These are phyloP conservation scores for Oldenlandia corymbosa DNA, from an alignment of 257 asterid genomes.

Conservation along the genomic window DNA sequence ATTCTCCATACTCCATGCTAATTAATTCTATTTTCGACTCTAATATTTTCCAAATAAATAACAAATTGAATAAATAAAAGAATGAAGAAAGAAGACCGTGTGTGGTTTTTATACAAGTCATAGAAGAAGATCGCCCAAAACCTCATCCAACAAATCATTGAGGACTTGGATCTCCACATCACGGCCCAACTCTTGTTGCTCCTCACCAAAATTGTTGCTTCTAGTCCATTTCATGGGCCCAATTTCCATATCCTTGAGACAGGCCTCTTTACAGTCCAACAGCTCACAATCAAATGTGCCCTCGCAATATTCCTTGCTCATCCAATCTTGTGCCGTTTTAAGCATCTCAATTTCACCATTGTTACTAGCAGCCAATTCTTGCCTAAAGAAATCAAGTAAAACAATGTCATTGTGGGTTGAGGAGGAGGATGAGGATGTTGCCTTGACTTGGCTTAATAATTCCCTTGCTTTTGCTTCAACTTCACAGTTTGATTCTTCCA, in stretches of 20 bases:
- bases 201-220: constrained; percentile 32
- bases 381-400: constrained; percentile 46
- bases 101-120: no score
- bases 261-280: constrained; percentile 35
- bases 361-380: constrained; percentile 27
- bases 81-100: no score
- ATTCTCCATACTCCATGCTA: no score
- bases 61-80: no score
- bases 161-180: constrained; percentile 38
- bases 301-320: constrained; percentile 25
- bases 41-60: no score
- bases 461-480: constrained; percentile 35
- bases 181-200: constrained; percentile 37
- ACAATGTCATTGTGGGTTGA: constrained; percentile 6
- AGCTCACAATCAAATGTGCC: constrained; percentile 49
- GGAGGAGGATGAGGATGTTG: not conserved
- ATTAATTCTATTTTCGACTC: no score
- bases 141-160: constrained; percentile 40
- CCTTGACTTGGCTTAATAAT: constrained; percentile 22
- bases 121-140: constrained; percentile 35
- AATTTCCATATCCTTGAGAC: constrained; percentile 54
- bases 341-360: constrained; percentile 21
- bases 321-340: constrained; percentile 39
- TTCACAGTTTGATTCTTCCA: constrained; percentile 3
- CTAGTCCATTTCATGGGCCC: constrained; percentile 45